These are phyloP conservation scores for Colletotrichum orbiculare DNA, from an alignment of 2,329 filamentous ascomycete species.

Conservation along the genomic window DNA sequence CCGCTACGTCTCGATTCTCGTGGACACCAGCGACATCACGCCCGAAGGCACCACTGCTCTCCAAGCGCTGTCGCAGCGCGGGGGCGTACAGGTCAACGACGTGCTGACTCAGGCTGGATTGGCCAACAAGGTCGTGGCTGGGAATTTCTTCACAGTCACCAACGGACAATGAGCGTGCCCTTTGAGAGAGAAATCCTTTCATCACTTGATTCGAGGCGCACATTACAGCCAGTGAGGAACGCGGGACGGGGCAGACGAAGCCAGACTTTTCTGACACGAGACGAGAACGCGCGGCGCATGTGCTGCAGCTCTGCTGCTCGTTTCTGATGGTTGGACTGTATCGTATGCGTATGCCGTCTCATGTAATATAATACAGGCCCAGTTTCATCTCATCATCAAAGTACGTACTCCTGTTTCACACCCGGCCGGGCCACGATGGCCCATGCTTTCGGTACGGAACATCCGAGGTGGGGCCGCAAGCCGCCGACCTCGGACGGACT, in stretches of 20 bases:
- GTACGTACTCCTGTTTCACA: no score
- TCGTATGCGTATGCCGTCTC: not conserved
- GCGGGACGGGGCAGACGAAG: not conserved
- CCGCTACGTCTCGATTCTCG: constrained; percentile 50
- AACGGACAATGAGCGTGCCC: constrained; percentile 38
- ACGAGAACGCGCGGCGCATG: constrained; percentile 15
- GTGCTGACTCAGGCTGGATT: constrained; percentile 47
- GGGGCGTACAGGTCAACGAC: constrained; percentile 45
- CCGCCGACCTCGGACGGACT: no score
- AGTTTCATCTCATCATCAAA: constrained; percentile 25
- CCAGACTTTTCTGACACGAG: constrained; percentile 3
- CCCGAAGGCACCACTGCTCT: constrained; percentile 41
- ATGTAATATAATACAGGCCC: constrained; percentile 17
- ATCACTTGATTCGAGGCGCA: not conserved
- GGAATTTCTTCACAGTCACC: constrained; percentile 52
- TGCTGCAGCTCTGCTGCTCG: constrained; percentile 2
- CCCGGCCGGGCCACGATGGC: no score
- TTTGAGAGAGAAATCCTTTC: not conserved
- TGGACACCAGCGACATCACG: constrained; percentile 47
- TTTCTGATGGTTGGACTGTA: no score
- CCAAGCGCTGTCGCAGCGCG: constrained; percentile 41
- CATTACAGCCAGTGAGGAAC: not conserved
- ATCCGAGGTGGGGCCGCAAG: no score
- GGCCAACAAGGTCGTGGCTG: constrained; percentile 46
- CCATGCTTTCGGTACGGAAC: no score